Base-by-base conservation (phyloP, 805 yeast genomes). In the Pichia nakasei region DNA sequence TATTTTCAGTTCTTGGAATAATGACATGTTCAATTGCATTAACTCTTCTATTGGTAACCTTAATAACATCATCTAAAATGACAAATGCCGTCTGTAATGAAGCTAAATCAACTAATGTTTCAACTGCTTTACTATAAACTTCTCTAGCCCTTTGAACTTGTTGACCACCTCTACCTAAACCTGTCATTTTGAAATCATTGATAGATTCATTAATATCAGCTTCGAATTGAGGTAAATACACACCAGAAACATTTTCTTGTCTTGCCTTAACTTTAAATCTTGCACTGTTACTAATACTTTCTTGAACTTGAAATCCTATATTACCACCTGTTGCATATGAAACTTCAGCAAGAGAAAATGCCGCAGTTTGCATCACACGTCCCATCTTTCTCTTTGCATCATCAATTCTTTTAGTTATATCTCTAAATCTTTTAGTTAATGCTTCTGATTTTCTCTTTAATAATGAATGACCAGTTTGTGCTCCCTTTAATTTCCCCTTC, bases 11-110 rank as follows among this genome's bases (percentile, higher is more conserved):
- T 67, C 97, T 78, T 54, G 98, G 98, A 48, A 91, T 91, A 57
- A 91, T 89, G 38, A 91, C 97, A 60, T 91, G 97, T 69, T 91
- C 98, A 65, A 91, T 91, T 50, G 98, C 97, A 63, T 91, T 91
- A 58, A 91, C 98, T 74, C 98, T 85, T 70, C 98, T 79, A 67
- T 91, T 91, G 43, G 98, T 91, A 48, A 93, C 96, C 65, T 93
- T 93, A 64, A 91, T 93, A 47, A 91, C 98, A 65, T 91, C 98
- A 67, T 93, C 98, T 57, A 91, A 75, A 53, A 91, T 91, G 44
- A 93, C 87, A 62, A 91, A 91, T 2, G 97, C 97, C 6, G 97
- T 91, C 64, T 91, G 98, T 58, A 93, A 70, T 12, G 97, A 87
- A 0, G 98, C 98, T 53, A 91, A 73, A 61, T 88, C 97, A 27